Base-by-base conservation (phyloP, 371 early-diverging fungal genomes). In the Mucor indicus region DNA sequence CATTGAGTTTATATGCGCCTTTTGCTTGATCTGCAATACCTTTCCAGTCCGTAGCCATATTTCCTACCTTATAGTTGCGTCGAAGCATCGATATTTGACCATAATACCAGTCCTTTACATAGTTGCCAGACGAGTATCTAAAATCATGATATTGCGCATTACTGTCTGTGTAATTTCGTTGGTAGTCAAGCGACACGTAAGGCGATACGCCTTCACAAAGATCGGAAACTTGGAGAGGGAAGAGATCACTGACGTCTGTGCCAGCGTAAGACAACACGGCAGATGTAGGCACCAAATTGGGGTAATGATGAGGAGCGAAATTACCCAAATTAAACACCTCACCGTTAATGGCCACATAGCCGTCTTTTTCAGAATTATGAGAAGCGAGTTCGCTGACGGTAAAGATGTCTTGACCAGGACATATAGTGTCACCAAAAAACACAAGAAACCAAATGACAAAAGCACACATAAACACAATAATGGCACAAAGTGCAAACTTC, bases 381-480 rank as follows among this genome's bases (percentile, higher is more conserved):
- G 38, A 36, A 19, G 66, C 61, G 3, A 81, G 53, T 19, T 80
- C 77, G 3, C 57, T 61, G 2, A 48, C 48, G 2, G 72, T 81
- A 33, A 81, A 84, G 3, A 89, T 78, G 27, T 87, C 78, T 45
- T 85, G 80, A 32, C 76, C 75, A 8, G 94, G 95, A 69, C 98
- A 97, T 21, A 97, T 70, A 30, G 93, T 57, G 45, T 80, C 67
- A 44, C 84, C 92, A 31, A 95, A 77, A 27, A 87, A 84, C 2
- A 91, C 84, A 48, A 98, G 88, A 63, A 90, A 92, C 75, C 95
- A 91, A 21, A 96, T 79, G 35, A 93, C 81, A 48, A 83, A 63
- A 13, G 75, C 77, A 44, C 89, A 90, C 67, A 90, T 55, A 29
- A 92, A 63, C 23, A 87, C 65, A 53, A 98, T 94, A 32, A 98